Percentiles rank a stretch among this genome's conserved stretches.
Evolutionary conservation across 176 grass and related monocot genomes (phyloP).

Genomic region (Alopecurus myosuroides): DNA sequence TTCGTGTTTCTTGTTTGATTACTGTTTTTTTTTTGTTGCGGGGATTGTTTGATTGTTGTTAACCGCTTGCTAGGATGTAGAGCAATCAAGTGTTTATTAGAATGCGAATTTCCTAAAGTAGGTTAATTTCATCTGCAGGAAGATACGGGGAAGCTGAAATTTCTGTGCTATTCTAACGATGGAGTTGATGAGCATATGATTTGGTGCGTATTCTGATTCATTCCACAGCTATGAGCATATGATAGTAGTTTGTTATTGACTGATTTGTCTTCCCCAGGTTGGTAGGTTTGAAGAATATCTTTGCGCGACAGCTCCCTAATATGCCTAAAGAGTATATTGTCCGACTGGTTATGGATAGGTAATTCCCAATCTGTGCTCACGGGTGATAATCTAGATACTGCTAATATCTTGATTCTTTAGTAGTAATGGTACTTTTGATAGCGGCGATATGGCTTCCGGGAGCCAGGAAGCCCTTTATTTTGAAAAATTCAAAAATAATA

Average conservation of each 20-base stretch:
- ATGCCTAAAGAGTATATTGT: constrained; percentile 99
- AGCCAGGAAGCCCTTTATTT: too few species aligned
- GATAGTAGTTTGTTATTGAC: background rate
- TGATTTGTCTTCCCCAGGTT: constrained; percentile 50
- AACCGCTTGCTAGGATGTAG: background rate
- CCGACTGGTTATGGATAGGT: constrained; percentile 99
- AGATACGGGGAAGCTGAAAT: constrained; percentile 79
- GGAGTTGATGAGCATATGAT: constrained; percentile 98
- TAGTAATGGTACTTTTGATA: background rate
- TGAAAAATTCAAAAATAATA: too few species aligned
- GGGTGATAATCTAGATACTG: background rate
- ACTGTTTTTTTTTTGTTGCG: too few species aligned
- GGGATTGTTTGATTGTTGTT: constrained; percentile 1
- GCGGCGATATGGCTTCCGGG: too few species aligned
- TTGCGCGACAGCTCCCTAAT: constrained; percentile 95
- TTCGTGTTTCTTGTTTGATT: background rate
- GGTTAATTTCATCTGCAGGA: constrained; percentile 51
- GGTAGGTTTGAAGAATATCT: constrained; percentile 99
- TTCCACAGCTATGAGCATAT: background rate
- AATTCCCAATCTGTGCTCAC: background rate
- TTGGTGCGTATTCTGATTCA: constrained; percentile 51
- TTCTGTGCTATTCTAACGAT: constrained; percentile 92
- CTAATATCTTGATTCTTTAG: background rate
- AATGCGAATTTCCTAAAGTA: constrained; percentile 14
- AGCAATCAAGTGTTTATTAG: background rate